A percentile compares a stretch with the other conserved stretches of the same genome.
phyloP scores from a whole-genome alignment of 2,329 filamentous ascomycete genomes.

The Endocalyx cinctus region DNA sequence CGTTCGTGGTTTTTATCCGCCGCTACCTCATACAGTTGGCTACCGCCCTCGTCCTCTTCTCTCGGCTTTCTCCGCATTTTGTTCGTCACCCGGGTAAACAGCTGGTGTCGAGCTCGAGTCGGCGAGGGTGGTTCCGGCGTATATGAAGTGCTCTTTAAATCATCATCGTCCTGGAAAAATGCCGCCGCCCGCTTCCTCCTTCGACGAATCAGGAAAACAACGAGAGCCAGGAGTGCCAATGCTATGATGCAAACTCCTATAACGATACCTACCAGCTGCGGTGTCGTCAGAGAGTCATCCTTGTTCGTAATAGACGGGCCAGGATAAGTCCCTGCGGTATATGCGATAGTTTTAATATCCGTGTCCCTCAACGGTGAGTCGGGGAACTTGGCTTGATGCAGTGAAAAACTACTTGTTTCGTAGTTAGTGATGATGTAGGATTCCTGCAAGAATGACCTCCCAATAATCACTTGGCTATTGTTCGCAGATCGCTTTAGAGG shows the following conservation, averaged over 20 bases:
- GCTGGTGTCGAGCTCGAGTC: slow-evolving; percentile 31
- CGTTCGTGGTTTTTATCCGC: slow-evolving; percentile 43
- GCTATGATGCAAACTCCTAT: slow-evolving; percentile 34
- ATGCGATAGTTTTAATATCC: slow-evolving; percentile 37
- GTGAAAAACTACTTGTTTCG: slow-evolving; percentile 46
- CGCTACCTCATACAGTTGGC: slow-evolving; percentile 34
- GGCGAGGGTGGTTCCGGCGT: slow-evolving; percentile 30
- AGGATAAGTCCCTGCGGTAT: slow-evolving; percentile 44
- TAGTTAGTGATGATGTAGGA: slow-evolving; percentile 56
- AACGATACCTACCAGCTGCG: slow-evolving; percentile 42
- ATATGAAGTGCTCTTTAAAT: slow-evolving; percentile 33
- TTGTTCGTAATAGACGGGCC: slow-evolving; percentile 22
- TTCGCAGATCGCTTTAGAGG: slow-evolving; percentile 55
- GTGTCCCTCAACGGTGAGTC: slow-evolving; percentile 33
- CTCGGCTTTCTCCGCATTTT: slow-evolving; percentile 27
- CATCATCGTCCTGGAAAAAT: slow-evolving; percentile 23
- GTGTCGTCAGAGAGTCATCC: slow-evolving; percentile 30
- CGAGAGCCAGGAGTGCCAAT: slow-evolving; percentile 24
- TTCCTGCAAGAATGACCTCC: slow-evolving; percentile 67
- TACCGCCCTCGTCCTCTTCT: slow-evolving; percentile 19
- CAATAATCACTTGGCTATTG: slow-evolving; percentile 55
- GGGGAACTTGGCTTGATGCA: slow-evolving; percentile 54
- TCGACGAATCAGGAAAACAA: slow-evolving; percentile 31
- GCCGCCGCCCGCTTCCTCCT: slow-evolving; percentile 14
- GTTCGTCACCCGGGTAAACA: slow-evolving; percentile 39